Evolutionary conservation across 305 asterid species (phyloP), one percentile per base, ranked within the genome.

Genomic region (Rubia peregrina): DNA sequence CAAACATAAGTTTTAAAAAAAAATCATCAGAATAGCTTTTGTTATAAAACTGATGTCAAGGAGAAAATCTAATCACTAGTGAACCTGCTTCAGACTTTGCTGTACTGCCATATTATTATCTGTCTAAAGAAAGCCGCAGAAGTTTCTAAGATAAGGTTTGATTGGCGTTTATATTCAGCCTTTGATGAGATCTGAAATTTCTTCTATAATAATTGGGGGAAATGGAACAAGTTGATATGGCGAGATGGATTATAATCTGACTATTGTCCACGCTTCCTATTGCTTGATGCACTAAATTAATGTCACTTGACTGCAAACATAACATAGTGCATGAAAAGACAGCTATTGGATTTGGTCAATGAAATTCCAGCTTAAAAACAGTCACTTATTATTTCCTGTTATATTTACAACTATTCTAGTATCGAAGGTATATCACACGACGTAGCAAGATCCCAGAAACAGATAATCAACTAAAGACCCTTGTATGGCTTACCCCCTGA

Each of bases 401-500:
- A 16, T 9, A n/a, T 72, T 41, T 42, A 62, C 55, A 36, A 46
- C 48, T 22, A 49, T 33, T 24, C 70, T 17, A 13, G 21, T 9
- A 56, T 57, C 16, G 36, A 43, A 57, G 14, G 44, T 42, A 9
- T 21, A 67, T 40, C 53, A 65, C 5, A 26, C 46, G 33, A 24
- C 44, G 9, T 11, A 17, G 12, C 16, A 33, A 55, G n/a, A 41
- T 53, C 42, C 57, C 59, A 19, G 49, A 17, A 36, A 36, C 19
- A 41, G 7, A 55, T 19, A 19, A 3, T 26, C n/a, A 22, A 55
- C 13, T 55, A 16, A 9, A 69, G 41, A 56, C 43, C 55, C 19
- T 55, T 56, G 60, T 36, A 60, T 22, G 53, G 49, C 75, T 72
- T 74, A 76, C 71, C 75, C 67, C 67, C 68, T 49, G 46, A 55